Base-by-base conservation (phyloP, 768 basidiomycete genomes). In the Podaxis mareebaensis region DNA sequence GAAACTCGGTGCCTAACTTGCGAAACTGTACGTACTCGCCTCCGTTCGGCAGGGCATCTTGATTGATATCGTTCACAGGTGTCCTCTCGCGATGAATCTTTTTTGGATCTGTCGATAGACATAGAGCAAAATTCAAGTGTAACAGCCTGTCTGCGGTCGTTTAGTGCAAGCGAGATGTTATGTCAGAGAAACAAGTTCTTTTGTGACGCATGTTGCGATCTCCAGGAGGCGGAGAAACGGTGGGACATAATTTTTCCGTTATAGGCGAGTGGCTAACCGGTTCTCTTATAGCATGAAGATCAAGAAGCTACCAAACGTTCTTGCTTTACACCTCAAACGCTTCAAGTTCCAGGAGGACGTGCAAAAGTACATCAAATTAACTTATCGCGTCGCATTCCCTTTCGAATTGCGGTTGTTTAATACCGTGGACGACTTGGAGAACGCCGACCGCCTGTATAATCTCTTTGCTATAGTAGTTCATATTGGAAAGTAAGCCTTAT, bases 171-270 rank as follows among this genome's bases (percentile, higher is more conserved):
- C 71, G 97, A 99, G 76, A 99, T 98, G 96, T 85, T 99, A 20
- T 96, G 94, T 69, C 94, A 96, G 75, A 91, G 86, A 75, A 98
- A 99, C 81, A 99, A 99, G 77, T 99, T 98, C 73, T 97, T 93
- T 74, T 99, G 97, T 73, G 97, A 99, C 74, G 87, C 90, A 17
- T 99, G 97, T 74, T 96, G 96, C 71, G 95, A 95, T 62, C 77
- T 99, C 28, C 96, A 98, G 71, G 97, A 99, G 75, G 97, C 97
- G 2, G 97, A 99, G 80, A 96, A 96, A 81, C 83, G 96, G 96
- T 92, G 69, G 68, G 85, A 40, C 42, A 28, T 60, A 22, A 39
- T 61, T 40, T 52, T 60, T 64, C 64, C 64, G 5, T 33, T 46
- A 26, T 61, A 20, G 44, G 17, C 55, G 36, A 49, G 49, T 60